Base-by-base conservation (phyloP, 2,329 filamentous ascomycete species). In the Remersonia thermophila region DNA sequence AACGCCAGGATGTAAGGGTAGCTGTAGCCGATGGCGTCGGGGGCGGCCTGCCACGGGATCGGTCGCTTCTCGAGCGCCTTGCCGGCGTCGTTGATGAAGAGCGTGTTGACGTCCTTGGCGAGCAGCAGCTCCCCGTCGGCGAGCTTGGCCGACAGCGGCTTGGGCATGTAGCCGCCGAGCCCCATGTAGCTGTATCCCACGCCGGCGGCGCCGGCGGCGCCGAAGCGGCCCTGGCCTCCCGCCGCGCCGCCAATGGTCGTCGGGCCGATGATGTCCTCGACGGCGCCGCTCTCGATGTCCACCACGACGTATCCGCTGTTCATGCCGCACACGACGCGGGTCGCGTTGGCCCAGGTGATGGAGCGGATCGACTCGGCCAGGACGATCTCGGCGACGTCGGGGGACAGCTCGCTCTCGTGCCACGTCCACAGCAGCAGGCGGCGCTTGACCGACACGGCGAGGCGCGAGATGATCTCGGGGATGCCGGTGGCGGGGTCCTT, bases 101-200 rank as follows among this genome's bases (percentile, higher is more conserved):
- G 64, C 1, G 87, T 93, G 55, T 95, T 93, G 51, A 95, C 85
- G 49, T 98, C 91, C 57, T 93, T 94, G n/a, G 89, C 85, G n/a
- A 98, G 68, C 40, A 98, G 62, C 55, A 96, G 74, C 59, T 95
- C 75, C 4, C 83, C 83, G 45, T 93, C 83, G 3, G 76, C 73
- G 10, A 98, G 67, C 47, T 80, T 80, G 5, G 87, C 80, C 5
- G 84, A 84, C 49, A 98, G 68, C 6, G 91, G 93, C 52, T 84
- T 93, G 2, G 91, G 89, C 38, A 89, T 84, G 64, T 86, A 91
- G 29, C 84, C 83, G 33, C 84, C 86, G 54, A 96, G 78, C 1
- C 89, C 89, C 73, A 96, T 93, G 54, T 96, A 96, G 30, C 87
- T 93, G 54, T 96, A 96, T 30, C 87, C 86, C 85, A 96, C 95